phyloP scores from a whole-genome alignment of 2,329 filamentous ascomycete genomes.

The Fusarium sp. region DNA sequence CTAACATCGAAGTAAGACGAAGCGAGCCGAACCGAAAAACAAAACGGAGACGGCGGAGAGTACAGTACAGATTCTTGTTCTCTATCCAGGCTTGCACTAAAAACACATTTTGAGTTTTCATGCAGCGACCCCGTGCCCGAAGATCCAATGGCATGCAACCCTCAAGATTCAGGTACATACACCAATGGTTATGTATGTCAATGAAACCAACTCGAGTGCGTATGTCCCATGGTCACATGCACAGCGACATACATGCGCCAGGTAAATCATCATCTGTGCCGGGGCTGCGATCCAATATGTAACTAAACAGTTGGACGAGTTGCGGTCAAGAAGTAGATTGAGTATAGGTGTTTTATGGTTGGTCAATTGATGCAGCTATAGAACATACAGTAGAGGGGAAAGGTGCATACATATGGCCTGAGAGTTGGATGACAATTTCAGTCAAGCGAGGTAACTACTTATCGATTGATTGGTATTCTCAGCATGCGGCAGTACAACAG shows the following conservation, averaged over 20 bases:
- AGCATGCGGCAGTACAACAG: not conserved
- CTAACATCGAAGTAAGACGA: not conserved
- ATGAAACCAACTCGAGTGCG: not conserved
- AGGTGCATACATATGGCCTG: not conserved
- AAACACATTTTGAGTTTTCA: not conserved
- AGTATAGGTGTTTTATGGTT: not conserved
- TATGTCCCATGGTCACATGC: not conserved
- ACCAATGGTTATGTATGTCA: not conserved
- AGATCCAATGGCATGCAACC: not conserved
- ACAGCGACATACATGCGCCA: not conserved
- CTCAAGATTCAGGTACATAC: not conserved
- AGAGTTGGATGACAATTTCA: not conserved
- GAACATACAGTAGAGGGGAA: not conserved
- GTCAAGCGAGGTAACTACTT: not conserved
- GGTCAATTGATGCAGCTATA: not conserved
- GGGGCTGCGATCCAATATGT: not conserved
- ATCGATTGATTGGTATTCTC: not conserved
- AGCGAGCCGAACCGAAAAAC: constrained; percentile 14
- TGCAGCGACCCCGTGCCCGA: not conserved
- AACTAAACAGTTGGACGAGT: not conserved
- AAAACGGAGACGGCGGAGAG: not conserved
- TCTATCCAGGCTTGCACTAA: not conserved
- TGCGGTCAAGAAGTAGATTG: not conserved
- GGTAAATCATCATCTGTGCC: not conserved
- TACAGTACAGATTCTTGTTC: not conserved